Percentiles rank a stretch among this genome's conserved stretches.
phyloP scores from a whole-genome alignment of 2,329 filamentous ascomycete genomes.

The Colletotrichum destructivum region DNA sequence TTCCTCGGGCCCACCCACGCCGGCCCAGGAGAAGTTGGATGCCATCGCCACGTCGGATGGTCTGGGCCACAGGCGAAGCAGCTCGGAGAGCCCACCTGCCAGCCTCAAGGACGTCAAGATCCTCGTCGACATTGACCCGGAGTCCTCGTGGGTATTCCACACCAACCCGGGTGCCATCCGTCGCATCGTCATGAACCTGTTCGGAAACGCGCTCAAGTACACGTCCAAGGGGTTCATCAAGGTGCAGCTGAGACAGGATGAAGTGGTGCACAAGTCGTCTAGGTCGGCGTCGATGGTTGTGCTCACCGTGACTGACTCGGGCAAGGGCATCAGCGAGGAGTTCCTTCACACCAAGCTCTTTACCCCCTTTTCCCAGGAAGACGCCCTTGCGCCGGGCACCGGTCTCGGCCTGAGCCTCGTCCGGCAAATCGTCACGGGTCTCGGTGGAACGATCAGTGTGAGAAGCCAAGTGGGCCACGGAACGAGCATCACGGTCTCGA shows the following conservation, averaged over 20 bases:
- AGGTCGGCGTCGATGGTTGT: slow-evolving; percentile 46
- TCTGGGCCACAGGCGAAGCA: slow-evolving; percentile 10
- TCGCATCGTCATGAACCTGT: slow-evolving; percentile 69
- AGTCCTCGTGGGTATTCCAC: slow-evolving; percentile 64
- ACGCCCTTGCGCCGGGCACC: slow-evolving; percentile 69
- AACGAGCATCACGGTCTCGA: slow-evolving; percentile 64
- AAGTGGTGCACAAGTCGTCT: slow-evolving; percentile 41
- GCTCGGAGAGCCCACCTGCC: slow-evolving; percentile 41
- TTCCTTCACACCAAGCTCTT: slow-evolving; percentile 72
- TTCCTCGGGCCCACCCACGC: slow-evolving; percentile 42
- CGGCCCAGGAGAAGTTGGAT: slow-evolving; percentile 41
- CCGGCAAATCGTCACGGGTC: slow-evolving; percentile 66
- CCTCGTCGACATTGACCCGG: slow-evolving; percentile 65
- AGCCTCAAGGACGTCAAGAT: slow-evolving; percentile 51
- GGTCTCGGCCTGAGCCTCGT: slow-evolving; percentile 76
- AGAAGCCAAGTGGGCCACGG: slow-evolving; percentile 66
- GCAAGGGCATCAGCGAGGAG: slow-evolving; percentile 73
- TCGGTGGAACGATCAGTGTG: slow-evolving; percentile 71
- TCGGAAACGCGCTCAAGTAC: slow-evolving; percentile 69
- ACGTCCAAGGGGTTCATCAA: slow-evolving; percentile 62
- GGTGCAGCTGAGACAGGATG: slow-evolving; percentile 50
- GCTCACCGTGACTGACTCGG: slow-evolving; percentile 71
- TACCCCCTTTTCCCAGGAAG: slow-evolving; percentile 74
- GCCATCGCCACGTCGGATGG: slow-evolving; percentile 41
- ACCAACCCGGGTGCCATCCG: slow-evolving; percentile 66